Percentiles rank a stretch among this genome's conserved stretches.
phyloP scores from a whole-genome alignment of 371 early-diverging fungal species.

The Actinomortierella ambigua region DNA sequence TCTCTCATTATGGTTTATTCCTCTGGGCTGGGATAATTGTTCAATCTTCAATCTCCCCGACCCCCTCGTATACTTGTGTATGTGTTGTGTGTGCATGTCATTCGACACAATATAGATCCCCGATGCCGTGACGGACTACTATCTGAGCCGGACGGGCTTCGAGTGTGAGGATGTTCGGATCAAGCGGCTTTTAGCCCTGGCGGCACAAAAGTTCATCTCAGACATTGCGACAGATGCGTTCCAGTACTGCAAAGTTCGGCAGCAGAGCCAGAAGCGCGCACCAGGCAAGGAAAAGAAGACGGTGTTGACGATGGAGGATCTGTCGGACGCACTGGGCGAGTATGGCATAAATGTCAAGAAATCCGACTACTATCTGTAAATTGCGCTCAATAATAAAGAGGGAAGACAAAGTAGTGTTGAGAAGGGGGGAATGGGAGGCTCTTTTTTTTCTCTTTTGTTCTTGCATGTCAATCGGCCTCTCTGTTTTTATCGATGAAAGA shows the following conservation, averaged over 20 bases:
- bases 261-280: constrained; percentile 63
- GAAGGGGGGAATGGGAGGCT: too few species aligned
- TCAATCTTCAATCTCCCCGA: too few species aligned
- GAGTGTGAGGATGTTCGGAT: constrained; percentile 90
- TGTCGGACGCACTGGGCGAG: constrained; percentile 87
- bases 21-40: too few species aligned
- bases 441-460: too few species aligned
- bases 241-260: constrained; percentile 90
- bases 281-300: constrained; percentile 72
- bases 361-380: constrained; percentile 85
- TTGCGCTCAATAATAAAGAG: background rate
- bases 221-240: constrained; percentile 95
- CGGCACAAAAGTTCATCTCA: constrained; percentile 94
- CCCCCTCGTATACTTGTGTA: background rate
- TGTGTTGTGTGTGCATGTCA: constrained; percentile 3
- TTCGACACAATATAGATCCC: constrained; percentile 76
- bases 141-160: constrained; percentile 92
- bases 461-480: too few species aligned
- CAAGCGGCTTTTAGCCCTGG: constrained; percentile 89
- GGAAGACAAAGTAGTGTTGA: too few species aligned
- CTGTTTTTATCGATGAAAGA: too few species aligned
- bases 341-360: constrained; percentile 95
- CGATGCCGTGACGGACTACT: constrained; percentile 96
- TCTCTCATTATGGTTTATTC: too few species aligned
- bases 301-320: constrained; percentile 92